These are phyloP conservation scores for Zelopaecilomyces penicillatus DNA, from an alignment of 2,329 filamentous ascomycete genomes.

Conservation along the genomic window DNA sequence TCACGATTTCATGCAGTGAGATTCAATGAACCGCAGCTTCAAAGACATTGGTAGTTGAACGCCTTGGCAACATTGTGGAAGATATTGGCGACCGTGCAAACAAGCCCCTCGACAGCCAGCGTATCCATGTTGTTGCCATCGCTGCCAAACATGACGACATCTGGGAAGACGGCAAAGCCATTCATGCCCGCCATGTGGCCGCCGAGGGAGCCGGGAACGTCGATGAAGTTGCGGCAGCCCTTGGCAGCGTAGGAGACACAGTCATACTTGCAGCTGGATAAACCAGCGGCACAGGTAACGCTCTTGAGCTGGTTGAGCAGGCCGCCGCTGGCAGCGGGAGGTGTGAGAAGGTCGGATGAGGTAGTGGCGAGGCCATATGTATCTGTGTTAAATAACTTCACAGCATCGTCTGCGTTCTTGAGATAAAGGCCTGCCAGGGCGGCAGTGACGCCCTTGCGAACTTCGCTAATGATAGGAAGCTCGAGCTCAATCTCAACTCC, in stretches of 20 bases:
- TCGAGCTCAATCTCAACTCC: slow-evolving; percentile 12
- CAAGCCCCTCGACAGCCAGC: slow-evolving; percentile 20
- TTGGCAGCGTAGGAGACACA: slow-evolving; percentile 30
- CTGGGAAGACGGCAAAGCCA: slow-evolving; percentile 25
- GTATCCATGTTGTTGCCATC: slow-evolving; percentile 17
- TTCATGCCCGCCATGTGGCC: slow-evolving; percentile 19
- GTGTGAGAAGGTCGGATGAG: slow-evolving; percentile 18
- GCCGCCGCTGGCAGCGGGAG: slow-evolving; percentile 16
- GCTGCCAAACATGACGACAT: slow-evolving; percentile 20
- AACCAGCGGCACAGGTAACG: slow-evolving; percentile 22
- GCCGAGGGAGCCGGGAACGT: slow-evolving; percentile 16
- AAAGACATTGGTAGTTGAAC: slow-evolving; percentile 26
- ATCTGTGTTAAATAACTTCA: slow-evolving; percentile 30
- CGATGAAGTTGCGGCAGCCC: slow-evolving; percentile 31
- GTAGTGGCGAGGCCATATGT: slow-evolving; percentile 21
- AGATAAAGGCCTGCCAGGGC: slow-evolving; percentile 27
- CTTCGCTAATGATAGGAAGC: slow-evolving; percentile 16
- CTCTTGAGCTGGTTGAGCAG: slow-evolving; percentile 16
- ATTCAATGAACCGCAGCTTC: slow-evolving; percentile 8
- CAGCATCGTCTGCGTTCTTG: slow-evolving; percentile 20
- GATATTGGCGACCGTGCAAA: slow-evolving; percentile 25
- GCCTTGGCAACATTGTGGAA: slow-evolving; percentile 19
- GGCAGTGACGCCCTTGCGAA: slow-evolving; percentile 23
- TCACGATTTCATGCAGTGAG: too few relatives aligned
- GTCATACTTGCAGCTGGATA: slow-evolving; percentile 26